These are phyloP conservation scores for Colletotrichum paranaense DNA, from an alignment of 2,329 filamentous ascomycete species.

Conservation along the genomic window DNA sequence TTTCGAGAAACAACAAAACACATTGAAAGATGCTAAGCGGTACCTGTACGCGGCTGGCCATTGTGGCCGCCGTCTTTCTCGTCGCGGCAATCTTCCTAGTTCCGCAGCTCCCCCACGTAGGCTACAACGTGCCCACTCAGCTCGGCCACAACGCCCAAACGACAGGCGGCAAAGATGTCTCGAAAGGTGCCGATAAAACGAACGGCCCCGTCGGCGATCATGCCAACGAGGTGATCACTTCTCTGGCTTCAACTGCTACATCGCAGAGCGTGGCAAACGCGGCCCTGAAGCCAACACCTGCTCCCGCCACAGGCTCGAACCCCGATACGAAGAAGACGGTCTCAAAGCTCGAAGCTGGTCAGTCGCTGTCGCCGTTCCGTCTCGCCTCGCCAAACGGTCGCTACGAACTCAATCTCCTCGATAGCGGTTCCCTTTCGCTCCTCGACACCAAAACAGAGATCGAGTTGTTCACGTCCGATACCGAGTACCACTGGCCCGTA, in stretches of 20 bases:
- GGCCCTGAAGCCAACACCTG: not conserved
- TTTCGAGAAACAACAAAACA: not conserved
- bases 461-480: conserved; percentile 38
- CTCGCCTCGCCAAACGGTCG: conserved; percentile 33
- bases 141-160: not conserved
- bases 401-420: conserved; percentile 30
- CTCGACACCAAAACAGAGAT: conserved; percentile 25
- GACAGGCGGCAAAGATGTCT: conserved; percentile 10
- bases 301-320: not conserved
- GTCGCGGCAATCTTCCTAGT: conserved; percentile 31
- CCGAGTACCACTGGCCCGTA: conserved; percentile 37
- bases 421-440: conserved; percentile 36
- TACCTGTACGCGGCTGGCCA: conserved; percentile 22
- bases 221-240: not conserved
- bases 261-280: not conserved
- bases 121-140: conserved; percentile 12
- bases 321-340: not conserved
- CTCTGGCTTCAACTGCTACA: not conserved
- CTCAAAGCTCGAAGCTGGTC: conserved; percentile 28
- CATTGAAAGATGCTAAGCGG: conserved; percentile 19
- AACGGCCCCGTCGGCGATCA: not conserved
- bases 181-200: not conserved
- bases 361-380: conserved; percentile 27
- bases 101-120: conserved; percentile 26
- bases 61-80: conserved; percentile 32